A percentile compares a stretch with the other conserved stretches of the same genome.
phyloP scores from a whole-genome alignment of 2,329 filamentous ascomycete species.

The Neofusicoccum laricinum region DNA sequence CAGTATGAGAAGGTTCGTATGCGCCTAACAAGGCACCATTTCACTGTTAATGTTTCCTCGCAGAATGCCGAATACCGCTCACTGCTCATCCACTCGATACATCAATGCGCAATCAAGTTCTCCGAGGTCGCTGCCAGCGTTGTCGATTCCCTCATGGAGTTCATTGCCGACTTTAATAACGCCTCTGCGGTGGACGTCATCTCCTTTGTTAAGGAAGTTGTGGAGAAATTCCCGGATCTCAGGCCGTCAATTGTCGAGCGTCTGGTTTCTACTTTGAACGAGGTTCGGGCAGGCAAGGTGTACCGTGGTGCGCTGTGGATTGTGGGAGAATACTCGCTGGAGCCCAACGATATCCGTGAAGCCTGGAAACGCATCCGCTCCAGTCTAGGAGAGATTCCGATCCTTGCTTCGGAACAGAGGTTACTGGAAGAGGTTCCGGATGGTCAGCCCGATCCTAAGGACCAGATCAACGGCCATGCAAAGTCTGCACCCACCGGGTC shows the following conservation, averaged over 20 bases:
- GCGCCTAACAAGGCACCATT: too few species aligned
- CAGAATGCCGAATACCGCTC: conserved; percentile 89
- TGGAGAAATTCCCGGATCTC: conserved; percentile 93
- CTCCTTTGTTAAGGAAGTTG: conserved; percentile 97
- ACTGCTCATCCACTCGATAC: conserved; percentile 92
- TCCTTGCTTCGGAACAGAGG: conserved; percentile 89
- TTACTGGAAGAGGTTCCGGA: conserved; percentile 80
- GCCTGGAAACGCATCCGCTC: conserved; percentile 95
- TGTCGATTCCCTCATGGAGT: conserved; percentile 96
- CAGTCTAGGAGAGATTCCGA: conserved; percentile 94
- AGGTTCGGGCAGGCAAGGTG: conserved; percentile 95
- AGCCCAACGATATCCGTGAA: conserved; percentile 90
- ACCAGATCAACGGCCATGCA: conserved; percentile 76
- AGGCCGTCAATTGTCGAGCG: conserved; percentile 83
- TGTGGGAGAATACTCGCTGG: conserved; percentile 92
- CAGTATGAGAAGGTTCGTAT: conserved; percentile 78
- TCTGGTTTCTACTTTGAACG: conserved; percentile 82
- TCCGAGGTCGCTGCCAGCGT: conserved; percentile 97
- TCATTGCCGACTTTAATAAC: conserved; percentile 97
- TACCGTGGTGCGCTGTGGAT: conserved; percentile 98
- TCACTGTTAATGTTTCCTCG: background rate
- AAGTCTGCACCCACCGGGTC: conserved; percentile 80
- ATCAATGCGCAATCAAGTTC: conserved; percentile 98
- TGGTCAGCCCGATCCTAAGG: conserved; percentile 58
- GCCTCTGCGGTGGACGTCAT: conserved; percentile 96